Evolutionary conservation across 2,329 filamentous ascomycete species (phyloP), one percentile per base, ranked within the genome.

Genomic region (Botrytis galanthina): DNA sequence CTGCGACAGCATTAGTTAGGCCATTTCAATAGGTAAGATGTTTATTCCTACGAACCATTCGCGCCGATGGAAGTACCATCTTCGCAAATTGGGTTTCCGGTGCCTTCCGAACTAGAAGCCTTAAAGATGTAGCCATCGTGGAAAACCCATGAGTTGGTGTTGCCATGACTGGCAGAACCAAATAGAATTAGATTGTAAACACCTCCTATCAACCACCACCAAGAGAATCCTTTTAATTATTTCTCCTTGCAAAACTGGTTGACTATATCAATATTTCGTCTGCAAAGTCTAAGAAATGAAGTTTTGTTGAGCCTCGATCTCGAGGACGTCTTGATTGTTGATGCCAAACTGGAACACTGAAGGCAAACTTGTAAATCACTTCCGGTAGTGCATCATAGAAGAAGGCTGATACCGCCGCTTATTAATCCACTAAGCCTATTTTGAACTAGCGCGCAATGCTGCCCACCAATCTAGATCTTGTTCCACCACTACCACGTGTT

Each of bases 171-270:
- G 71, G 37, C 54, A 69, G 32, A 72, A 72, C 48, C 71, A 72
- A 42, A 60, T 60, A 60, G 71, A 69, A 59, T 69, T 35, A 72
- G 18, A 59, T 26, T 42, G 20, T 37, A 6, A 68, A 60, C 71
- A 60, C 63, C 71, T 72, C 71, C 71, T 72, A 48, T 64, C 71
- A 72, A 72, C 71, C 71, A 59, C 71, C 71, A 69, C 71, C 71
- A n/a, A 44, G 42, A 26, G 64, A 18, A 20, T 59, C 6, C 48
- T 29, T 32, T 48, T 14, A 22, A 14, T 4, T 48, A 46, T 39
- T 60, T 39, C 37, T 20, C 48, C 37, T 37, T 3, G 35, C 71
- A 57, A 16, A 20, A 32, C 4, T 57, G 20, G 44, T 32, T 29
- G 48, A 10, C n/a, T 57, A 10, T 57, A 67, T 42, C n/a, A 37